Evolutionary conservation across 257 asterid species (phyloP).

Genomic region (Paraleonurus japonicus): DNA sequence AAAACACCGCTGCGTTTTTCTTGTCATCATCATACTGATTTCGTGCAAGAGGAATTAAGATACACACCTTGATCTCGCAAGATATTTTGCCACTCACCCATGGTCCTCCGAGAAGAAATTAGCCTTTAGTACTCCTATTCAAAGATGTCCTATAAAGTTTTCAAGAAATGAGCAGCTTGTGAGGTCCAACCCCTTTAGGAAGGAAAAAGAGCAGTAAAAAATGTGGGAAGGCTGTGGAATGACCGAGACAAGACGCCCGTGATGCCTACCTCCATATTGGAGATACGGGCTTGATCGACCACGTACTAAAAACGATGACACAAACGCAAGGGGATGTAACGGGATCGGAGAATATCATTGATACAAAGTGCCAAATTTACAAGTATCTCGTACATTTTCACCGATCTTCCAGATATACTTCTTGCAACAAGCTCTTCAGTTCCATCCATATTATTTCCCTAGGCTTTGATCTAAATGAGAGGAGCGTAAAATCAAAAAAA

Average conservation of each 20-base stretch:
- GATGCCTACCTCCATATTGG: constrained; percentile 89
- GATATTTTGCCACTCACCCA: constrained; percentile 17
- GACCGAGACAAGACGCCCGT: constrained; percentile 93
- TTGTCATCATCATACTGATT: too few relatives aligned
- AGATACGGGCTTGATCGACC: constrained; percentile 89
- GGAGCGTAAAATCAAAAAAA: too few relatives aligned
- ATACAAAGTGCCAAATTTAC: too few relatives aligned
- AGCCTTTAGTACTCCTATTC: not conserved
- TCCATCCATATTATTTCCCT: too few relatives aligned
- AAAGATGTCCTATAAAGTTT: constrained; percentile 29
- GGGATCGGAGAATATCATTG: too few relatives aligned
- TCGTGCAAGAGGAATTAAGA: too few relatives aligned
- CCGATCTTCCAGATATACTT: too few relatives aligned
- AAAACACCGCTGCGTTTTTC: too few relatives aligned
- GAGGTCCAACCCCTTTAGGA: constrained; percentile 29
- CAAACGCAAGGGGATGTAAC: too few relatives aligned
- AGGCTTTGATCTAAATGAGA: too few relatives aligned
- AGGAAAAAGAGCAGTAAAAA: constrained; percentile 44
- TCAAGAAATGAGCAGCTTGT: constrained; percentile 28
- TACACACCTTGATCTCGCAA: constrained; percentile 30
- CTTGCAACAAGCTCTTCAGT: too few relatives aligned
- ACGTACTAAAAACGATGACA: constrained; percentile 82
- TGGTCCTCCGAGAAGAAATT: constrained; percentile 19
- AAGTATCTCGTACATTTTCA: too few relatives aligned
- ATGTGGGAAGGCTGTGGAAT: constrained; percentile 44